A percentile compares a stretch with the other conserved stretches of the same genome.
These are phyloP conservation scores for Didymella exigua DNA, from an alignment of 2,329 filamentous ascomycete genomes.

Conservation along the genomic window DNA sequence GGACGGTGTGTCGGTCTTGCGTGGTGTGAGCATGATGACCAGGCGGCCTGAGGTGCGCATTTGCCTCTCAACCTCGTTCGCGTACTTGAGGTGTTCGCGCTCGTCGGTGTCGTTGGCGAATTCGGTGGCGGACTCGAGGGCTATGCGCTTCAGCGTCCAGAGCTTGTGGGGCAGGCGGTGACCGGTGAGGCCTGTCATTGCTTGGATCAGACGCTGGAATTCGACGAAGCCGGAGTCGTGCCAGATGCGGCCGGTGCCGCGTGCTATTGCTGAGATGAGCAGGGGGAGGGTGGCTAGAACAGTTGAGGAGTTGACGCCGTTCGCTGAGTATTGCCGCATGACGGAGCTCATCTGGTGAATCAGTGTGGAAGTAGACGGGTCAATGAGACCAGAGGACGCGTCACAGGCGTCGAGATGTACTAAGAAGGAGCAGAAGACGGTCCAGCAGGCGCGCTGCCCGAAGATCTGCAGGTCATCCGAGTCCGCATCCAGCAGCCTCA, in stretches of 20 bases:
- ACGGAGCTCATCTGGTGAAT: constrained; percentile 30
- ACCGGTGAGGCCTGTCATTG: constrained; percentile 32
- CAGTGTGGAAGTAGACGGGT: constrained; percentile 16
- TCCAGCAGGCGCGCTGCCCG: constrained; percentile 39
- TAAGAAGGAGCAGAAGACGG: constrained; percentile 32
- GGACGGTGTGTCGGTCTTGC: constrained; percentile 36
- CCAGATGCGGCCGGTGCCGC: constrained; percentile 44
- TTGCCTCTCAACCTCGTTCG: constrained; percentile 39
- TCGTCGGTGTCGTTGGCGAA: constrained; percentile 42
- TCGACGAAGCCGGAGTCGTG: constrained; percentile 44
- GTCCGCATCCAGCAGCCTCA: constrained; percentile 31
- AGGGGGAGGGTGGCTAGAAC: constrained; percentile 33
- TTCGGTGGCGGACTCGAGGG: constrained; percentile 45
- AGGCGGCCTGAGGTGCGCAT: constrained; percentile 38
- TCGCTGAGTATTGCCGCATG: constrained; percentile 30
- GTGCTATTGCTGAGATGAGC: constrained; percentile 42
- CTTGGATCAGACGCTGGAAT: constrained; percentile 38
- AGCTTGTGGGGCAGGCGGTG: constrained; percentile 36
- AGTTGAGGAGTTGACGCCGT: constrained; percentile 27
- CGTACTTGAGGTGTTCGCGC: constrained; percentile 36
- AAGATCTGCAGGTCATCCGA: constrained; percentile 36
- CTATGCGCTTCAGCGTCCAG: constrained; percentile 46
- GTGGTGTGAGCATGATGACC: constrained; percentile 33
- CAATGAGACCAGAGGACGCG: constrained; percentile 5
- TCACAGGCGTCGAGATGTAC: constrained; percentile 30